Conservation (phyloP, 768 basidiomycete genomes). For the Trichaptum fuscoviolaceum region DNA sequence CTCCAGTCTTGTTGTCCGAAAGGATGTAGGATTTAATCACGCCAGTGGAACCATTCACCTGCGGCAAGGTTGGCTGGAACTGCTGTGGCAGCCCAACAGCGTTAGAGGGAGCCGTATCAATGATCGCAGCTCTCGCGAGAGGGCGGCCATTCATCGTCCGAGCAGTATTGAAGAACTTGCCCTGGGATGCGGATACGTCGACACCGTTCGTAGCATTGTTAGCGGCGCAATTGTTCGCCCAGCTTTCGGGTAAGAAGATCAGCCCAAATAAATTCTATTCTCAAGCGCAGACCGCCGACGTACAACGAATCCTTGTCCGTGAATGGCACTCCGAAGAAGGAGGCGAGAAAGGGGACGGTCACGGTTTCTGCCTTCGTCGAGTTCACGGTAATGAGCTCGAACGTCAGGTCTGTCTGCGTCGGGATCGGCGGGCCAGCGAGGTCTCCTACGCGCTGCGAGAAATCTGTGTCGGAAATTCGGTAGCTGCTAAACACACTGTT, state of each 20-base stretch:
- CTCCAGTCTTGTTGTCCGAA: conserved; percentile 52
- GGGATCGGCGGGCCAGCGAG: conserved; percentile 51
- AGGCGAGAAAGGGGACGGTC: conserved; percentile 46
- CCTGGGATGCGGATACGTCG: conserved; percentile 28
- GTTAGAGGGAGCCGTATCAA: conserved; percentile 35
- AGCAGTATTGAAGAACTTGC: neutral
- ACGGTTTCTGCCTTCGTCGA: conserved; percentile 45
- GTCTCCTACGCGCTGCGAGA: conserved; percentile 54
- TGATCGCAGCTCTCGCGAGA: conserved; percentile 26
- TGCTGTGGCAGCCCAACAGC: conserved; percentile 42
- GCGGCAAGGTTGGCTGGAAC: conserved; percentile 42
- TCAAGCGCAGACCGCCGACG: conserved; percentile 17
- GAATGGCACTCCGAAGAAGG: conserved; percentile 42
- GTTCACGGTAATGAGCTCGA: conserved; percentile 42
- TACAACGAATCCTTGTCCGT: conserved; percentile 49
- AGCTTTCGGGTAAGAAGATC: conserved; percentile 30
- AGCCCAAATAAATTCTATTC: conserved; percentile 7
- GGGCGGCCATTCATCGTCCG: conserved; percentile 21
- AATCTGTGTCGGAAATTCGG: conserved; percentile 37
- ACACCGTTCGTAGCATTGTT: conserved; percentile 45
- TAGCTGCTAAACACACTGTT: conserved; percentile 61
- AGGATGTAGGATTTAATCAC: conserved; percentile 54
- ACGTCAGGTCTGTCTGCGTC: conserved; percentile 38
- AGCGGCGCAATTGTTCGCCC: conserved; percentile 54
- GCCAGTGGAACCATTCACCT: conserved; percentile 41